Evolutionary conservation across 805 yeast genomes (phyloP).

Genomic region (Scheffersomyces stipitis): DNA sequence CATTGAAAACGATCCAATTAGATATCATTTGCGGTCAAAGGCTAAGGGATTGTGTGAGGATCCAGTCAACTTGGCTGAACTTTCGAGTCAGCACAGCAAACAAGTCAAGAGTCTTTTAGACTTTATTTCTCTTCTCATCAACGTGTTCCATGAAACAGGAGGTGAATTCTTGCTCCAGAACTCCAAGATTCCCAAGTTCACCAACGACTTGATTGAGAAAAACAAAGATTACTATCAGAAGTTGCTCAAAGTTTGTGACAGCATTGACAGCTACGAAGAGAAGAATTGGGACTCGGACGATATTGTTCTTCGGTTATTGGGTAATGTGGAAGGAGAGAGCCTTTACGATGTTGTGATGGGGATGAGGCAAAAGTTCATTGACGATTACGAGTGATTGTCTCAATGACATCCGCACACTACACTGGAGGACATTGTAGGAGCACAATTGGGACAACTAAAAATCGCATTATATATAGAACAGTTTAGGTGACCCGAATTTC

Average conservation of each 20-base stretch:
- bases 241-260: constrained; percentile 19
- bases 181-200: constrained; percentile 37
- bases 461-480: background rate
- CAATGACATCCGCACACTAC: background rate
- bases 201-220: constrained; percentile 20
- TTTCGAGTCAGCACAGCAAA: constrained; percentile 19
- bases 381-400: constrained; percentile 26
- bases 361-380: constrained; percentile 22
- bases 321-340: constrained; percentile 8
- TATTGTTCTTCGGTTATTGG: constrained; percentile 31
- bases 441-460: no score
- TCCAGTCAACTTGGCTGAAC: constrained; percentile 36
- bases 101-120: constrained; percentile 22
- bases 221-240: constrained; percentile 20
- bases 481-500: no score
- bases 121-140: constrained; percentile 28
- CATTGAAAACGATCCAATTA: constrained; percentile 48
- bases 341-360: constrained; percentile 24
- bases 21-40: constrained; percentile 46
- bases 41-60: constrained; percentile 31
- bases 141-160: constrained; percentile 28
- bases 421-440: no score
- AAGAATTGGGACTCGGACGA: constrained; percentile 42
- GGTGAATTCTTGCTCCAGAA: constrained; percentile 35
- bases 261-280: constrained; percentile 30